Base-by-base conservation (phyloP, 140 eudicot species). In the Erigeron philadelphicus region DNA sequence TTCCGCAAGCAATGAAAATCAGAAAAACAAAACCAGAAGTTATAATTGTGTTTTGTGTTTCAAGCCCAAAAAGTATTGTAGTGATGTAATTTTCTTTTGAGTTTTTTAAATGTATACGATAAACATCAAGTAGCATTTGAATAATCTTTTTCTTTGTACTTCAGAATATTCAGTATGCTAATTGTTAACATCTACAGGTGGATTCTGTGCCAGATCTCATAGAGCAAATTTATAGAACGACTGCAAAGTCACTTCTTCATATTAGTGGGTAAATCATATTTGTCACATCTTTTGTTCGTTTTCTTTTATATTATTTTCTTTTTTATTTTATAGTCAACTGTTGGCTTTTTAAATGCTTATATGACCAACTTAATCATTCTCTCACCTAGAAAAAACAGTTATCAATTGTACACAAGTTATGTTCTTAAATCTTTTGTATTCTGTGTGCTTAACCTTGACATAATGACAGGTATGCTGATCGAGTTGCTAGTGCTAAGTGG, bases 401-500 rank as follows among this genome's bases (percentile, higher is more conserved):
- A 42, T 3, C 46, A 69, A 66, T 54, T 21, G 2, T 42, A 0
- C 54, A 59, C 43, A n/a, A 9, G 11, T 19, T 8, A 35, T 49
- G 40, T 21, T 10, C 41, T 18, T 75, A 3, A 2, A 41, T 61
- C 35, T 61, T 19, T 69, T 5, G 11, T 31, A 8, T 75, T 53
- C 40, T 49, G 50, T 49, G 67, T 59, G 55, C 60, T 76, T 76
- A 75, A 63, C 72, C 72, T 44, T 47, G 68, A 23, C 58, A 13
- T 66, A 66, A 83, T 80, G 52, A 71, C 97, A 94, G 99, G 87
- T 94, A 94, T 72, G 95, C 81, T 68, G 99, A 94, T 77, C 85
- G 99, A 67, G 85, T 94, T 73, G 95, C 95, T 61, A 87, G 70
- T 80, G 86, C 97, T 47, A 94, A 87, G 82, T 94, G 99, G 99